Evolutionary conservation across 2,329 filamentous ascomycete genomes (phyloP).

Genomic region (Tolypocladium tropicale): DNA sequence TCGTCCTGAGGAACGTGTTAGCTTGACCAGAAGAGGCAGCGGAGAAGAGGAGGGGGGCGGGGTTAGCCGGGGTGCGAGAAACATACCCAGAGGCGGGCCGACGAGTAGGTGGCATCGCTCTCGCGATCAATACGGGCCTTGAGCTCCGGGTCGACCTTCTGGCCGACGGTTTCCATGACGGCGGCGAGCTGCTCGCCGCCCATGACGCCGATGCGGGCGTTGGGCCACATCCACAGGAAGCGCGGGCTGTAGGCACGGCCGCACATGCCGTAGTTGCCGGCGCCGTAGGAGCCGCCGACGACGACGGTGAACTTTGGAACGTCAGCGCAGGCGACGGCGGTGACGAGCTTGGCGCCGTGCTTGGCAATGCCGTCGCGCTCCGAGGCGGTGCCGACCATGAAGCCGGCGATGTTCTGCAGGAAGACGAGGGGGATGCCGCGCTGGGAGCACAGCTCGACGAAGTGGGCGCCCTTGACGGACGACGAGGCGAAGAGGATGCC

Average conservation of each 20-base stretch:
- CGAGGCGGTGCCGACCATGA: constrained; percentile 93
- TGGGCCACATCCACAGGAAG: constrained; percentile 96
- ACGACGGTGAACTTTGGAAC: constrained; percentile 97
- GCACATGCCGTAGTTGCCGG: constrained; percentile 98
- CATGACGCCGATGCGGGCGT: constrained; percentile 95
- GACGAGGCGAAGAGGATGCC: constrained; percentile 88
- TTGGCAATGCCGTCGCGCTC: constrained; percentile 95
- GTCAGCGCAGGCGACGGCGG: constrained; percentile 84
- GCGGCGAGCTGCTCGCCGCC: constrained; percentile 81
- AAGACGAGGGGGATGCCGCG: constrained; percentile 85
- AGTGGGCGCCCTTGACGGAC: constrained; percentile 89
- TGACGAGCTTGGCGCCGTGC: constrained; percentile 94
- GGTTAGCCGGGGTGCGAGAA: too few relatives aligned
- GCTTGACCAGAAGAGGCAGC: background rate
- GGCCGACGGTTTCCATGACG: constrained; percentile 92
- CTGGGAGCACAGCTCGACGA: constrained; percentile 89
- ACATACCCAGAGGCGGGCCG: constrained; percentile 75
- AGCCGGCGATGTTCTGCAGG: constrained; percentile 92
- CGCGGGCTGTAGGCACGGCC: constrained; percentile 86
- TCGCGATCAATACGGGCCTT: constrained; percentile 80
- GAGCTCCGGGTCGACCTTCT: constrained; percentile 68
- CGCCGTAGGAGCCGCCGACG: constrained; percentile 84
- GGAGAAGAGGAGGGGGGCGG: background rate
- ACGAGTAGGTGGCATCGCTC: constrained; percentile 81
- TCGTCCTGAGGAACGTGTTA: constrained; percentile 48